Evolutionary conservation across 352 stramenopile species (phyloP), one percentile per base, ranked within the genome.

Genomic region (Phytophthora litchii): DNA sequence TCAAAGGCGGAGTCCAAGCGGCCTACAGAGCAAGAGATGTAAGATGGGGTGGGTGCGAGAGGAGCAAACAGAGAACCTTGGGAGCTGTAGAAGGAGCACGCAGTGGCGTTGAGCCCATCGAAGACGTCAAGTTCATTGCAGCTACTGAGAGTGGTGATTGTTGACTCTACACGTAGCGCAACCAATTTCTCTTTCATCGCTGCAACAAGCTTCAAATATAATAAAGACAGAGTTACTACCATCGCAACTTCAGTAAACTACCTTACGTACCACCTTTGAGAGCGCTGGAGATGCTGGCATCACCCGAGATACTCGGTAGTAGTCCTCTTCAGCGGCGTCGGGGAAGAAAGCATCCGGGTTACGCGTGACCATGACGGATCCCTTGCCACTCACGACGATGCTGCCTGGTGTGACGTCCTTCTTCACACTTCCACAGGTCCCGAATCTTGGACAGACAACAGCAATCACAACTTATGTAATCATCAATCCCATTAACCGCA

Each of bases 41-140:
- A 13, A 34, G 37, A 32, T 6, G 23, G 34, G 17, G 14, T 19
- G 13, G 13, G 16, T 13, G 10, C 7, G 11, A 38, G 34, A 23
- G 11, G 6, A 20, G 27, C 19, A 17, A 35, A 1, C 12, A 41
- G 13, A 55, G 11, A 19, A 80, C 78, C 82, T 81, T 92, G 82
- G 2, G 76, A 86, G 43, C 74, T 82, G 67, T 92, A 92, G 61
- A 90, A 92, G 16, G 71, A 85, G 57, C 83, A 86, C 14, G 70
- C 64, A 1, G 78, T 85, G 29, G 70, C 82, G 50, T 89, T 89
- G 29, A 88, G 60, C 12, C 82, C 81, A 19, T 75, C 51, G 16
- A 64, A 74, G 17, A 83, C 64, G 10, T 20, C 43, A 16, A 79
- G 20, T 25, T 31, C 20, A 7, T 74, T 51, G 7, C 53, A 32